Base-by-base conservation (phyloP, 257 asterid genomes). In the Scutellaria minor region DNA sequence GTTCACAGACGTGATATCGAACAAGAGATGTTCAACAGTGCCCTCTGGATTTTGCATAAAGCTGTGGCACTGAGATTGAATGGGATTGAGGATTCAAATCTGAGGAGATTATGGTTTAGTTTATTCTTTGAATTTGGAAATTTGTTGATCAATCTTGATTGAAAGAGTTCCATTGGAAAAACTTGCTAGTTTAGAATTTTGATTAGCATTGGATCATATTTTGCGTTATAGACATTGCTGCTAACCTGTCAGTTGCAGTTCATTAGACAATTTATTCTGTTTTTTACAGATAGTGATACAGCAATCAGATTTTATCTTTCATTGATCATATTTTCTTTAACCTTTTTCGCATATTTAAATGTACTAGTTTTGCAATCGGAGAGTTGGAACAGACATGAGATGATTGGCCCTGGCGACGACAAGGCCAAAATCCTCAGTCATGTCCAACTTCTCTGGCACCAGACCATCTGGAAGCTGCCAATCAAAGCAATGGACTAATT, bases 11-110 rank as follows among this genome's bases (percentile, higher is more conserved):
- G 81, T 83, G 22, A 77, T 88, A 24, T 86, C 93, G 2, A 85
- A 70, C 85, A 91, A 86, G 80, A 83, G 83, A 59, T 79, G 91
- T 22, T 78, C 82, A 20, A 62, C 63, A 0, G 89, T 89, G 31
- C 91, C 90, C 0, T 72, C 83, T n/a, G 97, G 97, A 27, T 94
- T 94, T 75, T 91, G 97, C 85, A 57, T 84, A 72, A 94, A 85
- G 87, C 97, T 94, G 46, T 94, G 96, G 96, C 98, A 94, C 71
- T 93, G 68, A 85, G 57, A 68, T 24, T 0, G 9, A 6, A 57
- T 40, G 5, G 37, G 37, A 31, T 4, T 31, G 37, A 31, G 37
- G 37, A 31, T 31, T 31, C 37, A 31, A 31, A 2, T 31, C 37
- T 31, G 37, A 31, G 37, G 37, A 31, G 37, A 31, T 31, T 31